Percentiles rank a stretch among this genome's conserved stretches.
Evolutionary conservation across 73 alveolate genomes (phyloP).

Genomic region (Tetrahymena thermophila): DNA sequence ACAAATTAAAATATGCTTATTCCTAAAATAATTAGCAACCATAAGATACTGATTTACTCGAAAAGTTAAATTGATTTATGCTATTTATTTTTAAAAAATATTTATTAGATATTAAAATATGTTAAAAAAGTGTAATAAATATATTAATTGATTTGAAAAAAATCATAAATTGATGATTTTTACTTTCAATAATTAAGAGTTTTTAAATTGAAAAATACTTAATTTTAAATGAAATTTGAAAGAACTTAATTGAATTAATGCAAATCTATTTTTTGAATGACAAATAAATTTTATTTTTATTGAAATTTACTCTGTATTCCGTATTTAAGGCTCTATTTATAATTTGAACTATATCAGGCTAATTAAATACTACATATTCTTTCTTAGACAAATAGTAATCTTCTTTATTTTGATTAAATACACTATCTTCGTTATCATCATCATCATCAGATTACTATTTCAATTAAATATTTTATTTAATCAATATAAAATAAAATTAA

Average conservation of each 20-base stretch:
- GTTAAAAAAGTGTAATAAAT: too few species aligned
- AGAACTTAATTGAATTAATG: too few species aligned
- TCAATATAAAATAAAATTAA: background rate
- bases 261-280: too few species aligned
- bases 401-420: background rate
- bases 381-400: background rate
- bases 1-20: constrained; percentile 1
- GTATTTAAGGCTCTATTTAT: background rate
- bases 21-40: constrained; percentile 4
- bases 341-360: background rate
- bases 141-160: too few species aligned
- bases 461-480: too few species aligned
- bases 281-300: too few species aligned
- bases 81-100: background rate
- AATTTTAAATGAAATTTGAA: too few species aligned
- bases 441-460: background rate
- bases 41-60: background rate
- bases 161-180: too few species aligned
- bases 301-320: background rate
- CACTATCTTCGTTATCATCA: constrained; percentile 5
- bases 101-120: too few species aligned
- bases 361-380: constrained; percentile 1
- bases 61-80: background rate
- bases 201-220: too few species aligned
- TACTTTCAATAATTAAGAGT: too few species aligned